Evolutionary conservation across 2,329 filamentous ascomycete species (phyloP), one percentile per base, ranked within the genome.

Genomic region (Raffaelea deltoideospora): DNA sequence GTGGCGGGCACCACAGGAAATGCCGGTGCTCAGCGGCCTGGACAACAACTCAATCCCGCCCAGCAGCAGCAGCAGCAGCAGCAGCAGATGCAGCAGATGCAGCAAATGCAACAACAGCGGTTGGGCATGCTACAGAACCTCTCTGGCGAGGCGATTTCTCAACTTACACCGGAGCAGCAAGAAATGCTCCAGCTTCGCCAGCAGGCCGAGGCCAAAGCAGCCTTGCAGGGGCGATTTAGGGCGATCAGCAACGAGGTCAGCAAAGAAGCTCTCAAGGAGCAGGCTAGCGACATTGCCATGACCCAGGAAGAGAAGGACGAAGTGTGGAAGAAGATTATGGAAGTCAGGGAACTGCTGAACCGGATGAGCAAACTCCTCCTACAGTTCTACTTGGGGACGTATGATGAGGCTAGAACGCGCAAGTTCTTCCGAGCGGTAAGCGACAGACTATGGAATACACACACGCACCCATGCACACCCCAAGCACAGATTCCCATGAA

Each of bases 401-500:
- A 54, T 14, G 67, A 73, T 39, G 67, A 73, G 37, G 47, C 45
- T 10, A 60, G 67, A 27, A 63, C 65, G 5, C 63, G 55, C 43
- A 58, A 61, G 53, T 72, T 69, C 43, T 69, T 72, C 54, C 61
- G 60, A 46, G 59, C 58, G 42, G 67, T 72, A 56, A 58, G 67
- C 60, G 10, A 17, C n/a, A n/a, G n/a, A n/a, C n/a, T n/a, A n/a
- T n/a, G n/a, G n/a, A n/a, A n/a, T n/a, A n/a, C n/a, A n/a, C n/a
- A n/a, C n/a, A n/a, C n/a, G n/a, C n/a, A n/a, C n/a, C n/a, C n/a
- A n/a, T n/a, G n/a, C n/a, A n/a, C n/a, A n/a, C n/a, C n/a, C n/a
- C n/a, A n/a, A n/a, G n/a, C n/a, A n/a, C n/a, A n/a, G n/a, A n/a
- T n/a, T n/a, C n/a, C n/a, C n/a, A n/a, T n/a, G n/a, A n/a, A n/a